Evolutionary conservation across 768 basidiomycete genomes (phyloP), one percentile per base, ranked within the genome.

Genomic region (Candolleomyces aberdarensis): DNA sequence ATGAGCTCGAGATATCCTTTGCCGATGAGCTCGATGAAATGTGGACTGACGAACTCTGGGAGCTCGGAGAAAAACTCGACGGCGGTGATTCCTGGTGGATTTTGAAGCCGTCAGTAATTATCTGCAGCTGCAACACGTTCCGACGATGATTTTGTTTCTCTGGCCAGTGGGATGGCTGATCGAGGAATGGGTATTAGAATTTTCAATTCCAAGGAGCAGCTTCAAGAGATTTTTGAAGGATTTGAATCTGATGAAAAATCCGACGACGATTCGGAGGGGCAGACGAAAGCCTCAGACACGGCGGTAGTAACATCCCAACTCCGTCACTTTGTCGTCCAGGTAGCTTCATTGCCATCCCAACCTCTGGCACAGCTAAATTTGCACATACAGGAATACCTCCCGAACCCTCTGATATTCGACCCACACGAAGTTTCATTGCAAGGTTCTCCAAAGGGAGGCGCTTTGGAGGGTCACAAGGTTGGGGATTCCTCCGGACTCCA

Each of bases 241-340:
- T 98, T 98, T 64, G 96, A 96, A 63, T 82, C 84, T 2, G 78
- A 77, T 26, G 81, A 81, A 1, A 78, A 76, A 5, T 49, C 40
- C 5, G 77, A 76, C 3, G 77, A 74, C 26, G 79, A 80, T 32
- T 36, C 36, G 36, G 70, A 71, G 4, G 69, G 68, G 7, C 70
- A 75, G 32, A 72, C 70, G 39, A 74, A 70, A 52, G 46, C 40
- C 2, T 60, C 58, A 7, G 51, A 47, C 22, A 89, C 85, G 0
- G 79, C 85, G 7, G 84, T 98, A 4, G 80, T 86, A 57, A 89
- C 87, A 13, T 94, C 92, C 10, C 96, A 97, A 66, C 79, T 99
- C 48, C 84, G 96, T 26, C 93, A 98, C 73, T 99, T 98, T 73
- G 94, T 99, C 17, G 86, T 98, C 41, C 97, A 98, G 86, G 96